Base-by-base conservation (phyloP, 2,329 filamentous ascomycete species). In the Knufia fluminis region DNA sequence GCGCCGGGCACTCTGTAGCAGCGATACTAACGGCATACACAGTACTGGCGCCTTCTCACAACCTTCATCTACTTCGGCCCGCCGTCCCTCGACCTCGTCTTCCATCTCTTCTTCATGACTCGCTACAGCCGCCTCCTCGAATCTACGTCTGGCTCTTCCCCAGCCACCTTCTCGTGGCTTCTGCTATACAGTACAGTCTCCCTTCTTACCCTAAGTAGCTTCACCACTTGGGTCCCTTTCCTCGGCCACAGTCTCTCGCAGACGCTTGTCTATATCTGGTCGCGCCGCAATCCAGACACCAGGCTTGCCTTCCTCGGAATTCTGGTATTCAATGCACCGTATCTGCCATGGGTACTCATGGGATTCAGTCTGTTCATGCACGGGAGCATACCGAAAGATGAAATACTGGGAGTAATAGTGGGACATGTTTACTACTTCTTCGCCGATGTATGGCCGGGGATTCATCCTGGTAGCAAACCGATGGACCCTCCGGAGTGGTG, bases 341-440 rank as follows among this genome's bases (percentile, higher is more conserved):
- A 94, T 67, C 72, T 98, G 40, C 92, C 92, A 0, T 97, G 91
- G 90, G 91, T 98, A 2, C 68, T 98, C 61, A 90, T 97, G 78
- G 83, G 78, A 0, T 94, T 98, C 68, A 94, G 86, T 62, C 74
- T 97, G 40, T 76, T 95, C n/a, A 77, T 97, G 64, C 89, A 97
- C 64, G 87, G 87, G 4, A 85, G 78, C 3, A 76, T 97, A 36
- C 92, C 92, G 3, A 94, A 94, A 68, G 92, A 97, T 65, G 92
- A 98, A 72, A 85, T 98, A 55, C 88, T 94, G 71, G 92, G 92
- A 3, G 88, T 96, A 14, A 81, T 92, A 8, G 90, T 97, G 33
- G 92, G 92, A 8, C 92, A 98, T 68, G 77, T 97, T 35, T 97
- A 90, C 85, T 98, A 97, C 68, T 98, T 96, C 71, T 96, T 97